Conservation (phyloP, 2,329 filamentous ascomycete genomes). For the Paracoccidioides lutzii region DNA sequence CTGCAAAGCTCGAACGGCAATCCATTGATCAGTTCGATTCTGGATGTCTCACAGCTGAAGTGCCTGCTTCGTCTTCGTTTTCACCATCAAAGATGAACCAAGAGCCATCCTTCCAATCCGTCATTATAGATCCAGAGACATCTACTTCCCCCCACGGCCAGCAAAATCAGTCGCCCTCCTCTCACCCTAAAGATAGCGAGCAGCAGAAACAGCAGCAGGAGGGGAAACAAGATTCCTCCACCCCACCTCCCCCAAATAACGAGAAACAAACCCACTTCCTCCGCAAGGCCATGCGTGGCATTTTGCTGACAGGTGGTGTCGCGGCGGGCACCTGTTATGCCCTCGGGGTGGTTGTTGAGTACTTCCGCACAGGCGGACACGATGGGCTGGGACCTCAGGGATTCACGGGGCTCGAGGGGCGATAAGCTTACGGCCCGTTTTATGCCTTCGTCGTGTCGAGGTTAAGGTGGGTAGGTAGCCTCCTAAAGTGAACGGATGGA, state of each 20-base stretch:
- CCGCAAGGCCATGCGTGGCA: conserved; percentile 18
- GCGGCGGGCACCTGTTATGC: conserved; percentile 31
- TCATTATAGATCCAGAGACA: background rate
- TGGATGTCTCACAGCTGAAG: background rate
- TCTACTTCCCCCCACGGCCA: conserved; percentile 8
- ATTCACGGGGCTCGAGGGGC: conserved; percentile 20
- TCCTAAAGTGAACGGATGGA: background rate
- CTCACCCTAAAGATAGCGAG: conserved; percentile 3
- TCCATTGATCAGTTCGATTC: conserved; percentile 5
- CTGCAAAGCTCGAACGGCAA: conserved; percentile 6
- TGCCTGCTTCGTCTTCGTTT: background rate
- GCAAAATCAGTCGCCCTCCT: background rate
- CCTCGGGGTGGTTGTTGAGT: conserved; percentile 28
- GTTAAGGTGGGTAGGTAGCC: too few species aligned
- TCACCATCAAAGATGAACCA: too few species aligned
- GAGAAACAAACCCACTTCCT: conserved; percentile 9
- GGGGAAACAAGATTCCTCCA: conserved; percentile 11
- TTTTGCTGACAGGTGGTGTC: conserved; percentile 23
- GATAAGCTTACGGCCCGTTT: background rate
- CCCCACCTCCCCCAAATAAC: background rate
- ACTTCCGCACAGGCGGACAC: conserved; percentile 29
- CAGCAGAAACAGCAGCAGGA: background rate
- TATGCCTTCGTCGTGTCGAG: background rate
- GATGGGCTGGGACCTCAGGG: conserved; percentile 27
- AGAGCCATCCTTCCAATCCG: conserved; percentile 5